Evolutionary conservation across 164 flowering plant genomes (phyloP).

Genomic region (Malania oleifera): DNA sequence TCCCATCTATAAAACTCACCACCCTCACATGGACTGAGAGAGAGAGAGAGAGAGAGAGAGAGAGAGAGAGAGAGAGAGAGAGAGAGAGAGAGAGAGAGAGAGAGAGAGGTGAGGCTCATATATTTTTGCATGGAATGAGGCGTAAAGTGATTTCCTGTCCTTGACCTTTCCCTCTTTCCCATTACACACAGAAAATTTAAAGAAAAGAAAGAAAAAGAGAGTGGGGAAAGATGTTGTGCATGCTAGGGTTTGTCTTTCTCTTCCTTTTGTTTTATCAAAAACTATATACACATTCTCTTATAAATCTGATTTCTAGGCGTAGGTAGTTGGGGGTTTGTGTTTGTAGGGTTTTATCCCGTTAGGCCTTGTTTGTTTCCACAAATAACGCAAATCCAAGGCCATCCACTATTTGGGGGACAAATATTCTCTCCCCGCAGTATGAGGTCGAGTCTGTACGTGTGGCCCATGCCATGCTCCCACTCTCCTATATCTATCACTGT

Average conservation of each 20-base stretch:
- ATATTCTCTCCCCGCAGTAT: constrained; percentile 10
- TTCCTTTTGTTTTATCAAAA: no score
- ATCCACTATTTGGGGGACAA: constrained; percentile 23
- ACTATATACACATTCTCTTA: neutral
- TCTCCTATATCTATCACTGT: no score
- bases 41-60: constrained; percentile 3
- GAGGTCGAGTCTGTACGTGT: no score
- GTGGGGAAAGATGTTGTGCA: no score
- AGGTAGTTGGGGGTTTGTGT: constrained; percentile 10
- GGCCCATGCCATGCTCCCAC: neutral
- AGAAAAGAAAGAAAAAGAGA: neutral
- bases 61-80: neutral
- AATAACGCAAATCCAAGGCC: constrained; percentile 9
- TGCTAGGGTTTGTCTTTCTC: constrained; percentile 9
- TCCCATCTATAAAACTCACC: neutral
- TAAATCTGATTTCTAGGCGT: neutral
- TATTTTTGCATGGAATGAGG: constrained; percentile 14
- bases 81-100: no score
- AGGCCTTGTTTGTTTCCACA: constrained; percentile 5
- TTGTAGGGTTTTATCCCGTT: constrained; percentile 13
- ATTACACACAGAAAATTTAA: neutral
- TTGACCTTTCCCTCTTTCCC: constrained; percentile 7
- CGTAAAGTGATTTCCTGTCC: constrained; percentile 20
- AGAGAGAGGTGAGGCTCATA: neutral
- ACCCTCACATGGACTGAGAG: constrained; percentile 4